Evolutionary conservation across 2,329 filamentous ascomycete species (phyloP).

Genomic region (Lizonia empirigonia): DNA sequence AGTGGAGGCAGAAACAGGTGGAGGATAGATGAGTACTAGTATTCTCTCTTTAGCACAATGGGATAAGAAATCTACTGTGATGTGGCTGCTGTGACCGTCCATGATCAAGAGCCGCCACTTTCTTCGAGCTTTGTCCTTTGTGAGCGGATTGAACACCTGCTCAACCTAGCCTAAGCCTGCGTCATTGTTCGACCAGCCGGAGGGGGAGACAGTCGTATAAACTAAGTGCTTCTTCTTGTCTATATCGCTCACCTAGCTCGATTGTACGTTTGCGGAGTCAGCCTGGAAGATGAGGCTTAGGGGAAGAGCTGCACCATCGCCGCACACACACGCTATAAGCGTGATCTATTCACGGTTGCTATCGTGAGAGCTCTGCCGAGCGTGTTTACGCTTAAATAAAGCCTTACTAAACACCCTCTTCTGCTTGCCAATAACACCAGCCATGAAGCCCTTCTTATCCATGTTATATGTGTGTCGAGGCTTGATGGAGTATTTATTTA

Average conservation of each 20-base stretch:
- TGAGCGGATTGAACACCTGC: constrained; percentile 16
- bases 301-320: not conserved
- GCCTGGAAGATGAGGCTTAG: not conserved
- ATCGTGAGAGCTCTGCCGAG: not conserved
- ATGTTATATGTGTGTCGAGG: not conserved
- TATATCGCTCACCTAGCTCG: not conserved
- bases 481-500: not conserved
- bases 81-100: constrained; percentile 38
- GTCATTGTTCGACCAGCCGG: not conserved
- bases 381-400: not conserved
- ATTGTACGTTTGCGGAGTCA: constrained; percentile 9
- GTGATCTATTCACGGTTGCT: not conserved
- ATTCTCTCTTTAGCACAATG: not conserved
- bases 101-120: constrained; percentile 45
- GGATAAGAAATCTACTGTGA: not conserved
- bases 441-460: not conserved
- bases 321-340: not conserved
- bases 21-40: not conserved
- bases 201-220: not conserved
- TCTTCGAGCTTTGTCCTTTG: constrained; percentile 27
- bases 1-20: too few species aligned
- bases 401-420: not conserved
- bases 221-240: constrained; percentile 3
- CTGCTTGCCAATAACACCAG: not conserved
- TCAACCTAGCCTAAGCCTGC: constrained; percentile 2